Conservation (phyloP, 1,139 yeast species). For the Kodamaea suecica region DNA sequence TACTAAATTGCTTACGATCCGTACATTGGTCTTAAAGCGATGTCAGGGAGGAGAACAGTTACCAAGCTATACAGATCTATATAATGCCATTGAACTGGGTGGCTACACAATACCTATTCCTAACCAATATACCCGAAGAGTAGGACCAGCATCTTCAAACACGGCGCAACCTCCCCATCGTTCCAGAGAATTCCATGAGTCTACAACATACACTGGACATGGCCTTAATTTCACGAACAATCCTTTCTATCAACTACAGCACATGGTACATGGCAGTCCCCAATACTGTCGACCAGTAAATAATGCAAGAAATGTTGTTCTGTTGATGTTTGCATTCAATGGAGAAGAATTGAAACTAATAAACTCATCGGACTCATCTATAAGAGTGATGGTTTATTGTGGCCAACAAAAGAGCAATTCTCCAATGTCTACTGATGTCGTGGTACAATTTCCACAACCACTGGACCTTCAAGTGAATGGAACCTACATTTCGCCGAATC, state of each 20-base stretch:
- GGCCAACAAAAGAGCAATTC: slow-evolving; percentile 34
- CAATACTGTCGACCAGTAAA: slow-evolving; percentile 28
- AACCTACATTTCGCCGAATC: slow-evolving; percentile 42
- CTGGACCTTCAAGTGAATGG: slow-evolving; percentile 55
- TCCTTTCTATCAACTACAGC: slow-evolving; percentile 50
- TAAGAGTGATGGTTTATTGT: slow-evolving; percentile 44
- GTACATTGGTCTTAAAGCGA: slow-evolving; percentile 40
- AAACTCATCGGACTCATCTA: slow-evolving; percentile 18
- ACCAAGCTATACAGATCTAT: slow-evolving; percentile 36
- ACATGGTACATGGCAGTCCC: slow-evolving; percentile 47
- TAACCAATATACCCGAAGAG: slow-evolving; percentile 3
- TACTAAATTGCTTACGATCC: slow-evolving; percentile 41
- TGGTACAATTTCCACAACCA: slow-evolving; percentile 57
- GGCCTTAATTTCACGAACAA: slow-evolving; percentile 46
- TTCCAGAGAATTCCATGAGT: slow-evolving; percentile 11
- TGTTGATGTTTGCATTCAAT: slow-evolving; percentile 37
- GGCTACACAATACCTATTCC: slow-evolving; percentile 9
- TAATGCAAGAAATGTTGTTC: slow-evolving; percentile 40
- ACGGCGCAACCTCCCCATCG: no score
- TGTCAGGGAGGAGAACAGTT: slow-evolving; percentile 27
- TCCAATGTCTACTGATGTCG: slow-evolving; percentile 32
- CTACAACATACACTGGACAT: slow-evolving; percentile 26
- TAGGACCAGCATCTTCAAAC: not conserved
- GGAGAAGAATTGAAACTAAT: slow-evolving; percentile 34
- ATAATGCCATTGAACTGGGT: slow-evolving; percentile 20